Evolutionary conservation across 179 eudicot genomes (phyloP).

Genomic region (Carnegiea gigantea): DNA sequence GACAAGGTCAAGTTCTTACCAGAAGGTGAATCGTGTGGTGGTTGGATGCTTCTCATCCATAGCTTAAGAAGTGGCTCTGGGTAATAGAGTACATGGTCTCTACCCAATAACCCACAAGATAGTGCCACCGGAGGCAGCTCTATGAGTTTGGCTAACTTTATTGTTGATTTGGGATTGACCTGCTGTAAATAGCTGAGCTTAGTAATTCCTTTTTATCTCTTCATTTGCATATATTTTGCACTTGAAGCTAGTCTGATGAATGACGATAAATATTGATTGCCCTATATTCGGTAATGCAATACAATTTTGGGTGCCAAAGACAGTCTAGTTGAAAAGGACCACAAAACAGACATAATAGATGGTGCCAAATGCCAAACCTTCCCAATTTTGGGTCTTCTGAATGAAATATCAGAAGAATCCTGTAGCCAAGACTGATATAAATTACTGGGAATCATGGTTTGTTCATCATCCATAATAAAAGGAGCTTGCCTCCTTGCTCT

Average conservation of each 20-base stretch:
- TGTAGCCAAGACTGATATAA: constrained; percentile 92
- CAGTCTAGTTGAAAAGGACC: background rate
- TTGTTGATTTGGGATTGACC: constrained; percentile 28
- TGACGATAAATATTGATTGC: background rate
- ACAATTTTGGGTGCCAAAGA: background rate
- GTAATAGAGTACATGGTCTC: constrained; percentile 49
- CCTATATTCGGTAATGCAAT: background rate
- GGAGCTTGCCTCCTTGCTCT: constrained; percentile 47
- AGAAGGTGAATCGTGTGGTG: constrained; percentile 65
- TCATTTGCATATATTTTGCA: background rate
- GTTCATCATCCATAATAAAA: constrained; percentile 64
- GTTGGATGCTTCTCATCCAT: constrained; percentile 61
- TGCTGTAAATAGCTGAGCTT: constrained; percentile 21
- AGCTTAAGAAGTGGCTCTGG: constrained; percentile 64
- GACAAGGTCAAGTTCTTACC: constrained; percentile 43
- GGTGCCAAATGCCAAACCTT: constrained; percentile 43
- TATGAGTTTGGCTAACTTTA: constrained; percentile 58
- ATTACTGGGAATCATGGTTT: constrained; percentile 72
- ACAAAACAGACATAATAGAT: background rate
- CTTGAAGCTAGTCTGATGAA: background rate
- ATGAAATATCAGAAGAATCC: constrained; percentile 52
- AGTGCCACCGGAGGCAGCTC: constrained; percentile 77
- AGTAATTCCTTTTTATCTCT: too few relatives aligned
- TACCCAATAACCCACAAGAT: constrained; percentile 43
- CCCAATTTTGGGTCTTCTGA: constrained; percentile 53